A percentile compares a stretch with the other conserved stretches of the same genome.
These are phyloP conservation scores for Corylus avellana DNA, from an alignment of 306 rosid species.

Conservation along the genomic window DNA sequence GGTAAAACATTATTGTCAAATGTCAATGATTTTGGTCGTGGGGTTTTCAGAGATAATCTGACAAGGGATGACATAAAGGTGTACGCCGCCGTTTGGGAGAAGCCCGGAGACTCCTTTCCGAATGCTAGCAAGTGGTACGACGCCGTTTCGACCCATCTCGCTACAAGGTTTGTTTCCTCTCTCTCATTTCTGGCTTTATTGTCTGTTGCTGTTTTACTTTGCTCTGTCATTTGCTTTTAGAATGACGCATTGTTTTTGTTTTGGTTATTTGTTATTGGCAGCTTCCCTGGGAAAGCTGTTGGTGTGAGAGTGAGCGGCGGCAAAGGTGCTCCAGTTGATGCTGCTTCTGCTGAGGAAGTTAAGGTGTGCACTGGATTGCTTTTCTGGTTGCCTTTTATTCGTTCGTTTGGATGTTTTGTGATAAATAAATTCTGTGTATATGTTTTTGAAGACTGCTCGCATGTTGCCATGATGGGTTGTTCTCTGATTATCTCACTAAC, in stretches of 20 bases:
- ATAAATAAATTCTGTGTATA: not conserved
- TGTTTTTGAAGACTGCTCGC: not conserved
- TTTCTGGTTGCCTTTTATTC: not conserved
- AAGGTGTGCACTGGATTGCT: constrained; percentile 29
- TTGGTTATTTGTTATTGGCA: constrained; percentile 23
- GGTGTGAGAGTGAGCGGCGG: constrained; percentile 61
- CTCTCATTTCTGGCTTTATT: not conserved
- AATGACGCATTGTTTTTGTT: not conserved
- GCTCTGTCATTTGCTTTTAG: not conserved
- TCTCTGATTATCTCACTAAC: not conserved
- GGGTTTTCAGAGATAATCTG: constrained; percentile 51
- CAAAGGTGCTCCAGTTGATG: constrained; percentile 43
- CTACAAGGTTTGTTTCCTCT: constrained; percentile 44
- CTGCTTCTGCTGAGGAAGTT: constrained; percentile 43
- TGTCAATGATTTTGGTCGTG: constrained; percentile 16
- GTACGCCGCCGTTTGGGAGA: constrained; percentile 55
- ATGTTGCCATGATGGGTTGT: not conserved
- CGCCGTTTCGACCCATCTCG: constrained; percentile 61
- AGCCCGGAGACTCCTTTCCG: constrained; percentile 51
- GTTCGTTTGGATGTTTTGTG: not conserved
- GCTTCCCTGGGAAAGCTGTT: constrained; percentile 75
- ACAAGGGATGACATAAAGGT: constrained; percentile 85
- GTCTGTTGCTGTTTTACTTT: not conserved
- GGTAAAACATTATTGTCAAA: not conserved
- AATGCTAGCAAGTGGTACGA: constrained; percentile 72